Evolutionary conservation across 495 filamentous ascomycete genomes (phyloP), one percentile per base, ranked within the genome.

Genomic region (Astrocystis sublimbata): DNA sequence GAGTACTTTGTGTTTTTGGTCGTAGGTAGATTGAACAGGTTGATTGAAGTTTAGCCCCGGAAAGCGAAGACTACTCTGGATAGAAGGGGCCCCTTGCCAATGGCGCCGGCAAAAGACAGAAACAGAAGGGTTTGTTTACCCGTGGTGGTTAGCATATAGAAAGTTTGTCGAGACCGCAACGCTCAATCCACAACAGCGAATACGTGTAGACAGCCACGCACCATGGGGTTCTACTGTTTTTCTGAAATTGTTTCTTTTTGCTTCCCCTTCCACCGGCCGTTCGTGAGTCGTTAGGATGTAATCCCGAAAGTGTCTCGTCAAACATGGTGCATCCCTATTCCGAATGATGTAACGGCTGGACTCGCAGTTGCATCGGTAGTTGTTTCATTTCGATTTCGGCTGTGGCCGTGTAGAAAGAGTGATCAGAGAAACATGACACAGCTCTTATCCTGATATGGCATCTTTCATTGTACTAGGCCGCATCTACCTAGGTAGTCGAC

Each of bases 81-180:
- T 19, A 9, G 10, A 12, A 17, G n/a, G n/a, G n/a, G n/a, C n/a
- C n/a, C n/a, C n/a, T 47, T 13, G 35, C 28, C 36, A 23, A 52
- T 42, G 33, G 35, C 43, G 17, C 58, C 46, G 24, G 58, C 8
- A 49, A 41, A 60, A 50, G 15, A n/a, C n/a, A n/a, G n/a, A n/a
- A n/a, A n/a, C n/a, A n/a, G n/a, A n/a, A n/a, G n/a, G n/a, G n/a
- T n/a, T n/a, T n/a, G n/a, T n/a, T n/a, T n/a, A n/a, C 40, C 35
- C 17, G 15, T 1, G 1, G 31, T 42, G 49, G 50, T 60, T 51
- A 31, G 45, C 58, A 46, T 33, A 1, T 21, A 33, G 23, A 33
- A 45, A 5, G 7, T 49, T 49, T 49, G 43, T 36, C 42, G 4
- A n/a, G n/a, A 35, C 49, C 12, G 49, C 17, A n/a, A 49, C 30